Evolutionary conservation across 306 rosid genomes (phyloP).

Genomic region (Ormosia semicastrata): DNA sequence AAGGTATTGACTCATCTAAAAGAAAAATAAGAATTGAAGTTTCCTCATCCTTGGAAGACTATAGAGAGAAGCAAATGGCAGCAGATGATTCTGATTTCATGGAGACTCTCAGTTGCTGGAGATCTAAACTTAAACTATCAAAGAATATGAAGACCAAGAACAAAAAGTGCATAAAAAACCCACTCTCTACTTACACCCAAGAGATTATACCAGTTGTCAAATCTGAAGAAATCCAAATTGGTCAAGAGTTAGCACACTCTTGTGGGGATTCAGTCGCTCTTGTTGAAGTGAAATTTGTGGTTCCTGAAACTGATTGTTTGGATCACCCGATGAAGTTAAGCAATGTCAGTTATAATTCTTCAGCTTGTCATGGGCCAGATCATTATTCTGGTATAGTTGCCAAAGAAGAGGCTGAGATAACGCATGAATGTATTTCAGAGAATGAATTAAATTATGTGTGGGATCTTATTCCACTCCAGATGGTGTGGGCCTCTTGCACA

Average conservation of each 20-base stretch:
- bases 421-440: constrained; percentile 25
- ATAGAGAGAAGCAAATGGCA: constrained; percentile 4
- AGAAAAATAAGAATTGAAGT: constrained; percentile 29
- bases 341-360: background rate
- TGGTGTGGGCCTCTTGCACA: constrained; percentile 4
- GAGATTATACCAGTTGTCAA: constrained; percentile 29
- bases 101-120: constrained; percentile 66
- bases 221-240: constrained; percentile 34
- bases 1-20: constrained; percentile 15
- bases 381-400: constrained; percentile 22
- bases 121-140: constrained; percentile 55
- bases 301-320: constrained; percentile 38
- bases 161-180: constrained; percentile 28
- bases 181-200: constrained; percentile 31
- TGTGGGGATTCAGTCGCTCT: constrained; percentile 32
- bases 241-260: constrained; percentile 25
- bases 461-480: constrained; percentile 28
- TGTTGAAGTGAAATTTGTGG: constrained; percentile 45
- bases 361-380: constrained; percentile 18
- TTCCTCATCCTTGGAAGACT: constrained; percentile 24
- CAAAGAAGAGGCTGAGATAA: constrained; percentile 28
- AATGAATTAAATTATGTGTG: constrained; percentile 20
- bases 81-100: constrained; percentile 56
- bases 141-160: constrained; percentile 59
- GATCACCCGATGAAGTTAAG: background rate